Base-by-base conservation (phyloP, 768 basidiomycete genomes). In the Tephrocybe sp. region DNA sequence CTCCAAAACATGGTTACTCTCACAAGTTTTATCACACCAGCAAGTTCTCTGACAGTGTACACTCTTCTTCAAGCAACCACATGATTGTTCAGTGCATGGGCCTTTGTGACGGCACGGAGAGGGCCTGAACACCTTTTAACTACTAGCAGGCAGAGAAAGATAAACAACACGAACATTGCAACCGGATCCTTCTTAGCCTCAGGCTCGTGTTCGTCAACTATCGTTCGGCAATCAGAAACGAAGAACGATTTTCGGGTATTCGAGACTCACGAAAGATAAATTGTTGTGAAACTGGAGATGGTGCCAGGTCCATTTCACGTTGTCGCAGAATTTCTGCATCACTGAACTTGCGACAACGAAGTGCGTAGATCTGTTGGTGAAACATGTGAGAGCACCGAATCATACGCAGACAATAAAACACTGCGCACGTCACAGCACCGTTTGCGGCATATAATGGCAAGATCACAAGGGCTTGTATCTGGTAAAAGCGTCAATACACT, bases 31-130 rank as follows among this genome's bases (percentile, higher is more conserved):
- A 9, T 66, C 61, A 58, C 82, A 84, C 19, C 72, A 66, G 52
- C 82, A 84, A 25, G 66, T 70, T 37, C 72, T 56, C 42, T 73
- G 66, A 47, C 82, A 84, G 38, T 75, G 71, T 11, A 69, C 64
- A 6, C 61, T 67, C 12, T 52, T 55, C 4, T 47, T 34, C 48
- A 64, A 70, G 55, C 82, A 84, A 0, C 49, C 37, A 36, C 82
- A 84, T 3, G 57, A 46, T 0, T 63, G 53, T 3, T 61, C 55
- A 33, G 68, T 67, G 53, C 82, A 84, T 23, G 70, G 58, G 0
- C 82, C 82, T 22, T 60, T 46, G 57, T 84, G 81, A 18, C 64
- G 59, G 58, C 80, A 82, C 11, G 73, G 72, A 15, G 41, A 30
- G 4, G 59, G 52, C 15, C 74, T 75, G 24, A 34, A 27, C 5